Conservation (phyloP, 2,329 filamentous ascomycete genomes). For the Hymenoscyphus occultus region DNA sequence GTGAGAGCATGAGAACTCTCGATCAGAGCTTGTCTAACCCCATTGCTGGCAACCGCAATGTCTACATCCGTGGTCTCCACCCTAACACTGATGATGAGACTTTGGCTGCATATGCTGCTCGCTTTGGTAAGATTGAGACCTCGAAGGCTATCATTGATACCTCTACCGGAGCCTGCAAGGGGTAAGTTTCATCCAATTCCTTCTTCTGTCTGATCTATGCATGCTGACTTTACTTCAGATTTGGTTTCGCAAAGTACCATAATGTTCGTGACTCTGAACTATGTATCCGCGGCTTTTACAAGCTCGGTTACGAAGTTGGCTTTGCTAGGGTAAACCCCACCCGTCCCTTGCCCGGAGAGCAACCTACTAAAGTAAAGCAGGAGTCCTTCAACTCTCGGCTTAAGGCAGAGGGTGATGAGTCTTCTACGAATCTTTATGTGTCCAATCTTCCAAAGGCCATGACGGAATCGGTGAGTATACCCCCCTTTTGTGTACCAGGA, state of each 20-base stretch:
- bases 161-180: slow-evolving; percentile 90
- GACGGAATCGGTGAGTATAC: slow-evolving; percentile 74
- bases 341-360: neutral
- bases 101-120: slow-evolving; percentile 74
- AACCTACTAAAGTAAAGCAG: slow-evolving; percentile 45
- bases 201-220: neutral
- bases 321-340: slow-evolving; percentile 71
- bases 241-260: slow-evolving; percentile 95
- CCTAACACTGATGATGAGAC: slow-evolving; percentile 94
- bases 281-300: slow-evolving; percentile 93
- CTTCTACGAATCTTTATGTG: slow-evolving; percentile 94
- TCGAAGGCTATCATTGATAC: slow-evolving; percentile 99
- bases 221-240: slow-evolving; percentile 51
- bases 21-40: slow-evolving; percentile 94
- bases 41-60: slow-evolving; percentile 87
- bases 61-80: slow-evolving; percentile 95
- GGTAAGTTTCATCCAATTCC: slow-evolving; percentile 53
- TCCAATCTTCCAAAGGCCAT: slow-evolving; percentile 92
- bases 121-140: slow-evolving; percentile 91
- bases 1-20: slow-evolving; percentile 81
- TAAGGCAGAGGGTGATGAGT: slow-evolving; percentile 88
- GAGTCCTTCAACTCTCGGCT: slow-evolving; percentile 98
- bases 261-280: slow-evolving; percentile 86
- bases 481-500: slow-evolving; percentile 4
- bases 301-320: slow-evolving; percentile 93